These are phyloP conservation scores for Ustilago hordei DNA, from an alignment of 1,284 basidiomycete genomes.

Conservation along the genomic window DNA sequence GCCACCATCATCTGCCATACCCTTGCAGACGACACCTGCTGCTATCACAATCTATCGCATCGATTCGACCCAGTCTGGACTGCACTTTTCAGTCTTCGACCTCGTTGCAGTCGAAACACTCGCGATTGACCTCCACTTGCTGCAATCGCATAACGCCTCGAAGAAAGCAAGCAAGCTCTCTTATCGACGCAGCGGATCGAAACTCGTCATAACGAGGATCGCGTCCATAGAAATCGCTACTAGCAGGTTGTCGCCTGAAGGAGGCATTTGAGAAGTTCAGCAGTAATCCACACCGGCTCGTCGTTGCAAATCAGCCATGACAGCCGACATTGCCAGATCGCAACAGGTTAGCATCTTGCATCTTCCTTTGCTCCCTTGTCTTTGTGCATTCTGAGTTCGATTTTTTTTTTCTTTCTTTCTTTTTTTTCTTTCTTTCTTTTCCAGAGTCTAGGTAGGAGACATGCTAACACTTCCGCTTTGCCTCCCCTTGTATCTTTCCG, in stretches of 20 bases:
- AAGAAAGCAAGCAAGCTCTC: neutral
- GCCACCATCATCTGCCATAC: slow-evolving; percentile 53
- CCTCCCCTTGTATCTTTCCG: slow-evolving; percentile 2
- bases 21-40: slow-evolving; percentile 45
- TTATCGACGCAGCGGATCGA: neutral
- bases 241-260: slow-evolving; percentile 26
- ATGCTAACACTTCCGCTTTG: slow-evolving; percentile 2
- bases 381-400: neutral
- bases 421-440: neutral
- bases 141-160: neutral
- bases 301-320: slow-evolving; percentile 31
- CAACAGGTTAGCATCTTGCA: slow-evolving; percentile 29
- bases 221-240: neutral
- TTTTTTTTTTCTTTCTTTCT: neutral
- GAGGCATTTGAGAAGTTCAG: slow-evolving; percentile 37
- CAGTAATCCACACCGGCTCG: slow-evolving; percentile 8
- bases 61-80: slow-evolving; percentile 12
- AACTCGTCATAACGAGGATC: neutral
- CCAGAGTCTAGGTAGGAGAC: neutral
- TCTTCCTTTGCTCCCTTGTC: neutral
- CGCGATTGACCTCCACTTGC: slow-evolving; percentile 5
- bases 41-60: slow-evolving; percentile 30
- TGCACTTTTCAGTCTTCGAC: slow-evolving; percentile 1
- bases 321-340: slow-evolving; percentile 46
- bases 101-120: slow-evolving; percentile 14